These are phyloP conservation scores for Conticribra weissflogii DNA, from an alignment of 108 stramenopile species.

Conservation along the genomic window DNA sequence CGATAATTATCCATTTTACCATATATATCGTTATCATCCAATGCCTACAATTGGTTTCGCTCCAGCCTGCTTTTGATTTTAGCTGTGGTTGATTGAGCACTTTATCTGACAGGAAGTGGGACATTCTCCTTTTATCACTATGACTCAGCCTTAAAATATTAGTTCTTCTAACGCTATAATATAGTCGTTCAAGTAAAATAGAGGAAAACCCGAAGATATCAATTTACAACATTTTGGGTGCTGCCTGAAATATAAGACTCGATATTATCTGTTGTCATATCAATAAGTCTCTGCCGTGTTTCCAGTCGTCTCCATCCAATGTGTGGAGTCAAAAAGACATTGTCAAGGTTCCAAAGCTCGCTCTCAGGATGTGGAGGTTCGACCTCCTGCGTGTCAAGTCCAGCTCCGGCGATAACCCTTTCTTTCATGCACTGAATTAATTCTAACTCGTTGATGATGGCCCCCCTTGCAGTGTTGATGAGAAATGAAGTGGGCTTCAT, in stretches of 20 bases:
- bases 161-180: no score
- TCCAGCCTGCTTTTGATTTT: no score
- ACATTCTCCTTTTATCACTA: no score
- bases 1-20: no score
- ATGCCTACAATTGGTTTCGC: no score
- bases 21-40: no score
- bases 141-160: no score
- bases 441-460: constrained; percentile 84
- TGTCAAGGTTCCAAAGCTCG: constrained; percentile 74
- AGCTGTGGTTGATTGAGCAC: no score
- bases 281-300: constrained; percentile 87
- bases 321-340: constrained; percentile 85
- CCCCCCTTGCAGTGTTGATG: constrained; percentile 91
- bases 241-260: constrained; percentile 52
- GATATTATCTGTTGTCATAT: constrained; percentile 87
- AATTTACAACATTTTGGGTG: constrained; percentile 52
- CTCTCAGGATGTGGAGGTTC: constrained; percentile 70
- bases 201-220: no score
- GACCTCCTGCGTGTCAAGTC: constrained; percentile 76
- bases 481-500: constrained; percentile 91
- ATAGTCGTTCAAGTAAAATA: no score
- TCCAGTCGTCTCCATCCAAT: constrained; percentile 91
- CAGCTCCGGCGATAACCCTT: constrained; percentile 81
- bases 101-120: no score
- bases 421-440: constrained; percentile 73